These are phyloP conservation scores for Albugo laibachii DNA, from an alignment of 352 stramenopile species.

Conservation along the genomic window DNA sequence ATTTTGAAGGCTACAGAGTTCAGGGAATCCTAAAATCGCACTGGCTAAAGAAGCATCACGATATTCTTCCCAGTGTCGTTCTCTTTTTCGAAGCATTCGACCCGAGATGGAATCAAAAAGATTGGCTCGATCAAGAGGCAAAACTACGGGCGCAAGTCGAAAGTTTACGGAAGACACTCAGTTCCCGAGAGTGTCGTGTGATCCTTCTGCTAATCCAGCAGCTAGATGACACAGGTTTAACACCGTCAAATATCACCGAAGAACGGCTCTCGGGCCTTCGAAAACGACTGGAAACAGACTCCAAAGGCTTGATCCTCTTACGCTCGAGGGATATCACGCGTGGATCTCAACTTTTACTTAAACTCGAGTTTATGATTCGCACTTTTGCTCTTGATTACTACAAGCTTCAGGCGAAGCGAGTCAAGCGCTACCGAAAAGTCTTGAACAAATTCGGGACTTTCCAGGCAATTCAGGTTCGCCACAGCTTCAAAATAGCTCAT, in stretches of 20 bases:
- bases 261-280: conserved; percentile 49
- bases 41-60: conserved; percentile 79
- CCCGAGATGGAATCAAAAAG: conserved; percentile 36
- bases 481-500: conserved; percentile 79
- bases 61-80: conserved; percentile 52
- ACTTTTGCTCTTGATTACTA: conserved; percentile 77
- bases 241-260: conserved; percentile 42
- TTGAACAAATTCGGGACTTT: conserved; percentile 32
- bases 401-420: conserved; percentile 69
- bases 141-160: conserved; percentile 56
- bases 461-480: conserved; percentile 35
- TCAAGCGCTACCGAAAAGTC: conserved; percentile 76
- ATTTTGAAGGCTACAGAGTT: conserved; percentile 51
- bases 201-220: conserved; percentile 66
- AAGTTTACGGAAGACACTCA: conserved; percentile 32
- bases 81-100: conserved; percentile 76
- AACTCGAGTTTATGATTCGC: conserved; percentile 50
- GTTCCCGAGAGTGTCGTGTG: conserved; percentile 51
- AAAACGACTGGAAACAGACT: conserved; percentile 45
- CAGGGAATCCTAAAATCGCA: conserved; percentile 55
- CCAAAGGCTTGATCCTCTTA: conserved; percentile 52
- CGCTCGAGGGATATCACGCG: conserved; percentile 37
- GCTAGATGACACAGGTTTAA: conserved; percentile 38
- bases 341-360: conserved; percentile 31
- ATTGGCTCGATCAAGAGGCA: conserved; percentile 52